Evolutionary conservation across 1,139 yeast genomes (phyloP).

Genomic region (Wickerhamomyces sp.): DNA sequence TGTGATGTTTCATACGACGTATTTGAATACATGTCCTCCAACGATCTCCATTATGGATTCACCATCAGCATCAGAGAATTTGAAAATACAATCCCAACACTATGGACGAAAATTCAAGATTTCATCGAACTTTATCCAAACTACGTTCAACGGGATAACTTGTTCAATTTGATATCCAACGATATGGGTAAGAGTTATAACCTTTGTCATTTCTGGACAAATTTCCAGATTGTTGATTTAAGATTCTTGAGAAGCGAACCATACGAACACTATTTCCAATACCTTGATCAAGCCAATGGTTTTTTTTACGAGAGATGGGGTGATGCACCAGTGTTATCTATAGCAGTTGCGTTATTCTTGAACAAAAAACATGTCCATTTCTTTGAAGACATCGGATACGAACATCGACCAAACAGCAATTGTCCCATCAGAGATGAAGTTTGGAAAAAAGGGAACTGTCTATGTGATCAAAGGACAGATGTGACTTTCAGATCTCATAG

Average conservation of each 20-base stretch:
- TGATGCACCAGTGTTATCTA: slow-evolving; percentile 63
- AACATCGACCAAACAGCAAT: slow-evolving; percentile 52
- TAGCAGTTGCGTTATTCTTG: slow-evolving; percentile 48
- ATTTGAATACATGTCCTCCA: slow-evolving; percentile 57
- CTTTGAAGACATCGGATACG: slow-evolving; percentile 54
- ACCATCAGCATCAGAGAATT: slow-evolving; percentile 61
- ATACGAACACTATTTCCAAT: slow-evolving; percentile 42
- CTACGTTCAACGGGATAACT: slow-evolving; percentile 40
- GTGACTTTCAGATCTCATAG: slow-evolving; percentile 29
- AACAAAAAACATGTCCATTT: slow-evolving; percentile 44
- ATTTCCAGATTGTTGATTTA: slow-evolving; percentile 59
- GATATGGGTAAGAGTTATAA: slow-evolving; percentile 47
- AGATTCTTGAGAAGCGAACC: slow-evolving; percentile 48
- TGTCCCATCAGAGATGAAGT: slow-evolving; percentile 48
- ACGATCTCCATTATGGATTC: slow-evolving; percentile 62
- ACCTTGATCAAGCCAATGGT: slow-evolving; percentile 50
- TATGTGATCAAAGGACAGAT: slow-evolving; percentile 42
- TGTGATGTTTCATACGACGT: slow-evolving; percentile 70
- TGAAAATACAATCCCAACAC: slow-evolving; percentile 48
- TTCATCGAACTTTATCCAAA: slow-evolving; percentile 45
- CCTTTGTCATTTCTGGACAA: slow-evolving; percentile 69
- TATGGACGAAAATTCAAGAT: slow-evolving; percentile 52
- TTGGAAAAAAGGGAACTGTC: slow-evolving; percentile 42
- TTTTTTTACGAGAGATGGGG: slow-evolving; percentile 70
- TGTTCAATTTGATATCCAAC: slow-evolving; percentile 45